Evolutionary conservation across 768 basidiomycete species (phyloP).

Genomic region (Phylloporus sp.): DNA sequence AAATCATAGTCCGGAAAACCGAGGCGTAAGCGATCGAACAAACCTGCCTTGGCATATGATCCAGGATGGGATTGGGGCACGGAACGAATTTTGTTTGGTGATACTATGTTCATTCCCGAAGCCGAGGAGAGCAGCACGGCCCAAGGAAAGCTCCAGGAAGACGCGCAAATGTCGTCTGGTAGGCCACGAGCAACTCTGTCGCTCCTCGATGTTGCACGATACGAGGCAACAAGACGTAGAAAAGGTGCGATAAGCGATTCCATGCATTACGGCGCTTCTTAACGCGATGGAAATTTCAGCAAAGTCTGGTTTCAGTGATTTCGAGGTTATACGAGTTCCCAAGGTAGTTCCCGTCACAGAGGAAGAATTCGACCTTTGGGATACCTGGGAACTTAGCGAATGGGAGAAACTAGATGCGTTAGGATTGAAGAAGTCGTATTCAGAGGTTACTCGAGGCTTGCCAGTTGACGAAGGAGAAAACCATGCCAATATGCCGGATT

Average conservation of each 20-base stretch:
- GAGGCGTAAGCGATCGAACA: constrained; percentile 6
- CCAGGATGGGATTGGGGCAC: constrained; percentile 26
- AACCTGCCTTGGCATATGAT: constrained; percentile 14
- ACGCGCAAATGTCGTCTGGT: not conserved
- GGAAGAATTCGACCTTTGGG: constrained; percentile 1
- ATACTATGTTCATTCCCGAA: not conserved
- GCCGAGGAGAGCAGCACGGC: not conserved
- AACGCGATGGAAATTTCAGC: constrained; percentile 4
- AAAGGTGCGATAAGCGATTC: constrained; percentile 11
- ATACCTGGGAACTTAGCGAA: constrained; percentile 6
- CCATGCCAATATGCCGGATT: not conserved
- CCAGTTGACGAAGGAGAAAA: constrained; percentile 1
- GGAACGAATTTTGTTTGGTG: constrained; percentile 5
- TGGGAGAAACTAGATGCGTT: constrained; percentile 24
- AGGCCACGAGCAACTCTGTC: not conserved
- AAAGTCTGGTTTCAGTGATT: constrained; percentile 11
- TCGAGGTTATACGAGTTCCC: constrained; percentile 23
- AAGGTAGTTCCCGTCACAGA: constrained; percentile 16
- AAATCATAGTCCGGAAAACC: constrained; percentile 14
- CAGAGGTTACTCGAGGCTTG: constrained; percentile 19
- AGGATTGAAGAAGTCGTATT: constrained; percentile 17
- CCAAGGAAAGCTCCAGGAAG: not conserved
- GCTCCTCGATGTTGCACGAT: constrained; percentile 3
- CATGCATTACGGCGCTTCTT: not conserved
- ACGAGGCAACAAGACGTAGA: not conserved